Evolutionary conservation across 352 stramenopile genomes (phyloP).

Genomic region (Phytopythium aichiense): DNA sequence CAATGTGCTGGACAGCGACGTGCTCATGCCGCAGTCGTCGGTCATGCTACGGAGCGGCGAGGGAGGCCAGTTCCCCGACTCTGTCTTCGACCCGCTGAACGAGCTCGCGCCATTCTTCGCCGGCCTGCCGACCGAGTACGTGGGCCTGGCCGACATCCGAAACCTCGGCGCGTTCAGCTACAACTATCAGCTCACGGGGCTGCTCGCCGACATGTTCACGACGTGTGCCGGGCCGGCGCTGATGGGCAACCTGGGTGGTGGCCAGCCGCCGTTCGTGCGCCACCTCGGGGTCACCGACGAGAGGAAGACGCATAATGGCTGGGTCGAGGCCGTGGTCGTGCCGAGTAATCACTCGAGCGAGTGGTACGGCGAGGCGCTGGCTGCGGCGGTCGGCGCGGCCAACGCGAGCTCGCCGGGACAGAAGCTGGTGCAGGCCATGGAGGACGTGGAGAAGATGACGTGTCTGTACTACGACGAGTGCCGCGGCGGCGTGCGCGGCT

Average conservation of each 20-base stretch:
- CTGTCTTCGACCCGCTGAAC: constrained; percentile 49
- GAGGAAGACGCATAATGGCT: constrained; percentile 8
- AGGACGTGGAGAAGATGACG: constrained; percentile 87
- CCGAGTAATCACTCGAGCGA: constrained; percentile 28
- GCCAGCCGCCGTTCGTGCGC: constrained; percentile 17
- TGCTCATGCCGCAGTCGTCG: constrained; percentile 56
- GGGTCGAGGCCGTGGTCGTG: constrained; percentile 70
- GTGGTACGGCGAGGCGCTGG: constrained; percentile 59
- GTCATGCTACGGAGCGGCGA: constrained; percentile 51
- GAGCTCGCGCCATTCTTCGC: constrained; percentile 54
- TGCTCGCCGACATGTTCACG: constrained; percentile 71
- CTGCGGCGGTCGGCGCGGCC: constrained; percentile 35
- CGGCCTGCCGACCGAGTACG: constrained; percentile 53
- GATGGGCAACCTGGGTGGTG: constrained; percentile 11
- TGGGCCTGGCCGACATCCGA: constrained; percentile 67
- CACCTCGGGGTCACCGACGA: constrained; percentile 15
- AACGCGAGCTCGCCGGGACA: constrained; percentile 16
- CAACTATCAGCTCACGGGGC: constrained; percentile 79
- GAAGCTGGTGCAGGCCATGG: constrained; percentile 35
- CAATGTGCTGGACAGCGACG: constrained; percentile 35
- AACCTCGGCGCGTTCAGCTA: constrained; percentile 77
- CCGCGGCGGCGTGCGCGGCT: constrained; percentile 62
- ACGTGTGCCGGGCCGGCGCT: constrained; percentile 50
- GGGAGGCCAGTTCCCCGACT: constrained; percentile 29
- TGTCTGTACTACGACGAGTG: constrained; percentile 87